These are phyloP conservation scores for Danielia reshetovae DNA, from an alignment of 805 yeast species.

Conservation along the genomic window DNA sequence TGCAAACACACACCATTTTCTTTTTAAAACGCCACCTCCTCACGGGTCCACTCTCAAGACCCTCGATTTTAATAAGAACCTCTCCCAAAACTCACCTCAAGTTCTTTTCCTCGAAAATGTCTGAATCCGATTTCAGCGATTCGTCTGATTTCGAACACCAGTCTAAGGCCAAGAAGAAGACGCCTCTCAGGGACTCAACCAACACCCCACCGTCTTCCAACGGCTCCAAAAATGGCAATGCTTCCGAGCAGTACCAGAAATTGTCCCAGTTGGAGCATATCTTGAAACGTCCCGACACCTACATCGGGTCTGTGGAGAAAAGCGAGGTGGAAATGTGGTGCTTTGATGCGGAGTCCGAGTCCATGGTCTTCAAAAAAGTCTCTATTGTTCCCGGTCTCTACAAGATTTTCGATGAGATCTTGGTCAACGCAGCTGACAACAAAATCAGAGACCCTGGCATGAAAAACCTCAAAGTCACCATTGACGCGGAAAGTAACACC, in stretches of 20 bases:
- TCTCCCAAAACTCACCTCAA: no score
- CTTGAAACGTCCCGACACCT: conserved; percentile 94
- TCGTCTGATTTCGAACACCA: conserved; percentile 1
- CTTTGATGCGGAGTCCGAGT: conserved; percentile 47
- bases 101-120: no score
- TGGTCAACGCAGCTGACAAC: conserved; percentile 98
- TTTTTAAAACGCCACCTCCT: no score
- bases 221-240: conserved; percentile 22
- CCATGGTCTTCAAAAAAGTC: conserved; percentile 54
- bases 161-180: conserved; percentile 3
- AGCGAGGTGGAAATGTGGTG: conserved; percentile 84
- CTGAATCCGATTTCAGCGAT: conserved; percentile 2
- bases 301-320: conserved; percentile 90
- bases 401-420: conserved; percentile 93
- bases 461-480: conserved; percentile 81
- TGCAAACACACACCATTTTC: no score
- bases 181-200: conserved; percentile 8
- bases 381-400: conserved; percentile 92
- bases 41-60: no score
- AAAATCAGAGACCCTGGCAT: conserved; percentile 90
- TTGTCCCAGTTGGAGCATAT: conserved; percentile 95
- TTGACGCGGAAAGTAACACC: conserved; percentile 67
- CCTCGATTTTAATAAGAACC: no score
- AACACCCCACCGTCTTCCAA: conserved; percentile 14
- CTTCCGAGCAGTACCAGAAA: conserved; percentile 82